A percentile compares a stretch with the other conserved stretches of the same genome.
Conservation (phyloP, 306 rosid genomes). For the Inga oerstediana region DNA sequence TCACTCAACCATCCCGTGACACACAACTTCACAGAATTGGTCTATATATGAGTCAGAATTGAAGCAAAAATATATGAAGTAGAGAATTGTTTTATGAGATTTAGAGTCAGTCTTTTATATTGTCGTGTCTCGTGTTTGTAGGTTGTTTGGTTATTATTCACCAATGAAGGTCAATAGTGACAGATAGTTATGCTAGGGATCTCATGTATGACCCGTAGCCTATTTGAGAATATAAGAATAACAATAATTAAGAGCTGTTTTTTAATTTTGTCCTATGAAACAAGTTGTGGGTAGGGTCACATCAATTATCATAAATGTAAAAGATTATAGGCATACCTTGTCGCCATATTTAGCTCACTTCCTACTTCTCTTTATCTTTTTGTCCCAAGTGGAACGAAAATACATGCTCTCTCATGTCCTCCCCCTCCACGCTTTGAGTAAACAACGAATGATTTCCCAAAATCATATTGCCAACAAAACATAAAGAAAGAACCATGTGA, state of each 20-base stretch:
- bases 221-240: neutral
- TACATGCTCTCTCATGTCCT: neutral
- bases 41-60: neutral
- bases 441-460: conserved; percentile 11
- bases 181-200: neutral
- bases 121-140: neutral
- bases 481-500: neutral
- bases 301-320: neutral
- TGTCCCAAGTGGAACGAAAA: conserved; percentile 5
- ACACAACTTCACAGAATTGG: neutral
- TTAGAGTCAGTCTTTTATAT: neutral
- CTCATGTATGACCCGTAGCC: neutral
- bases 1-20: neutral
- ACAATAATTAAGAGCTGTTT: neutral
- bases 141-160: neutral
- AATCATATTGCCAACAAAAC: neutral
- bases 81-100: neutral
- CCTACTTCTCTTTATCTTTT: neutral
- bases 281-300: neutral
- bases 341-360: neutral
- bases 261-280: neutral
- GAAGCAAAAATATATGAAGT: neutral
- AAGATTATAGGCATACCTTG: neutral
- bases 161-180: neutral
- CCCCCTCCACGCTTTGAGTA: neutral